These are phyloP conservation scores for Plectranthus barbatus DNA, from an alignment of 257 asterid genomes.

Conservation along the genomic window DNA sequence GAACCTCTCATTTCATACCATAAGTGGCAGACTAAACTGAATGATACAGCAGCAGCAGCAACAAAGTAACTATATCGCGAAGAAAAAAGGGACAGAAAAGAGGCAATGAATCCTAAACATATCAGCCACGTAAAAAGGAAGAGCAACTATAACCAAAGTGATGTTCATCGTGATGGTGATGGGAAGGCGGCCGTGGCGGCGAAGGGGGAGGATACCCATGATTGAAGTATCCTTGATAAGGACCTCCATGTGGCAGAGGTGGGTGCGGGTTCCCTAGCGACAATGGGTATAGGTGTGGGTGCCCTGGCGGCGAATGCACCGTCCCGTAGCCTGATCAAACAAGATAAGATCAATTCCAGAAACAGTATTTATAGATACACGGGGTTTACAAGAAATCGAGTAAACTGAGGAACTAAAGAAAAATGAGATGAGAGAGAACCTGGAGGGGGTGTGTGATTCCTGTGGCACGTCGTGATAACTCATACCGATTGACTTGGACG, in stretches of 20 bases:
- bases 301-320: too few relatives aligned
- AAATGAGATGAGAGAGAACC: background rate
- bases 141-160: slow-evolving; percentile 20
- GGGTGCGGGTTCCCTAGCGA: background rate
- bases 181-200: slow-evolving; percentile 23
- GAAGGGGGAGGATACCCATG: slow-evolving; percentile 25
- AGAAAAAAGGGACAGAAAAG: too few relatives aligned
- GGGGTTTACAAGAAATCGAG: background rate
- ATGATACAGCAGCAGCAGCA: too few relatives aligned
- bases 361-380: background rate
- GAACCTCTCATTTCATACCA: too few relatives aligned
- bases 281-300: too few relatives aligned
- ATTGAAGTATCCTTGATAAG: slow-evolving; percentile 50
- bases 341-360: background rate
- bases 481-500: background rate
- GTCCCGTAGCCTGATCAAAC: slow-evolving; percentile 28
- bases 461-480: slow-evolving; percentile 13
- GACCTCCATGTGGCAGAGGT: slow-evolving; percentile 8
- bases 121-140: slow-evolving; percentile 57
- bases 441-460: slow-evolving; percentile 30
- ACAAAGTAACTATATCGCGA: too few relatives aligned
- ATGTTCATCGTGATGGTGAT: slow-evolving; percentile 21
- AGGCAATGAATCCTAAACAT: background rate
- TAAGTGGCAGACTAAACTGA: too few relatives aligned
- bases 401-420: background rate